Percentiles rank a stretch among this genome's conserved stretches.
Evolutionary conservation across 176 grass and related monocot genomes (phyloP).

Genomic region (Ensete ventricosum): DNA sequence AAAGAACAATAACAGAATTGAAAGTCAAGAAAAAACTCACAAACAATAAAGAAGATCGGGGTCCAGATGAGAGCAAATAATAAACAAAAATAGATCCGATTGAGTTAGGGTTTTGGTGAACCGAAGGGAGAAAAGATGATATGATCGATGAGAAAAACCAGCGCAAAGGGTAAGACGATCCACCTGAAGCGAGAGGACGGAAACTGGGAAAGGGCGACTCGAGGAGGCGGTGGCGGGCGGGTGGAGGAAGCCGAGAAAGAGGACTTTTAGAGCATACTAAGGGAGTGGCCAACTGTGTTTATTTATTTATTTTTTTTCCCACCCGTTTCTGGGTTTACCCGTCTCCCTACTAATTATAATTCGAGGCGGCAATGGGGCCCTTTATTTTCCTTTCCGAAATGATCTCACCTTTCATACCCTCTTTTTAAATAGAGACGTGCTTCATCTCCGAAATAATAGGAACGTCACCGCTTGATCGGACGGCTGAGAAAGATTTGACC

Average conservation of each 20-base stretch:
- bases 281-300: no score
- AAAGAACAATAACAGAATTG: not conserved
- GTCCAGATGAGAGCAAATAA: not conserved
- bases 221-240: no score
- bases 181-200: not conserved
- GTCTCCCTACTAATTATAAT: not conserved
- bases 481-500: not conserved
- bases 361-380: not conserved
- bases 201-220: not conserved
- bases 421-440: not conserved
- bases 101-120: not conserved
- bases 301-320: no score
- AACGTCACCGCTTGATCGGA: not conserved
- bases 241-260: no score
- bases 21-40: not conserved
- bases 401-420: not conserved
- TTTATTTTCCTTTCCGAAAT: not conserved
- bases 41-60: not conserved
- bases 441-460: not conserved
- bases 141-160: not conserved
- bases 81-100: no score
- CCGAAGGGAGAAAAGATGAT: not conserved
- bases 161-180: not conserved
- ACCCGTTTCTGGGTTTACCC: not conserved
- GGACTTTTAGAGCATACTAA: no score